Evolutionary conservation across 176 grass and related monocot genomes (phyloP).

Genomic region (Ampelocalamus luodianensis): DNA sequence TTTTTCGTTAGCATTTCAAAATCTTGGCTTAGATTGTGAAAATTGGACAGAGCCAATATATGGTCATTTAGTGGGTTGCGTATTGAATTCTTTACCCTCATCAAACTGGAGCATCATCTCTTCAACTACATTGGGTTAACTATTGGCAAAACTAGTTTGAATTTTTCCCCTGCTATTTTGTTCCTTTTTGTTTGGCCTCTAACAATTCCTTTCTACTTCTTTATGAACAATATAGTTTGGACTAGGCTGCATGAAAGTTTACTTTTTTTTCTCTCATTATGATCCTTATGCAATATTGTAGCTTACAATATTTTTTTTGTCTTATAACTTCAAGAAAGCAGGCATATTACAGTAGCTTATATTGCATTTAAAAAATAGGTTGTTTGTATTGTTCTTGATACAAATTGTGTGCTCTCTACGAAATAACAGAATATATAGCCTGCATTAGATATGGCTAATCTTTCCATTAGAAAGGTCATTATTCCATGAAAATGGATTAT

Average conservation of each 20-base stretch:
- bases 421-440: too few relatives aligned
- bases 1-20: slow-evolving; percentile 74
- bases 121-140: slow-evolving; percentile 20
- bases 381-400: too few relatives aligned
- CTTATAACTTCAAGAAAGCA: too few relatives aligned
- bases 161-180: background rate
- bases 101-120: background rate
- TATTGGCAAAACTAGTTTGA: slow-evolving; percentile 24
- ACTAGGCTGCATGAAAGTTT: background rate
- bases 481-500: too few relatives aligned
- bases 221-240: slow-evolving; percentile 10
- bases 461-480: too few relatives aligned
- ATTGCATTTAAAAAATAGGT: too few relatives aligned
- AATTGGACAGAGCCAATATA: slow-evolving; percentile 97
- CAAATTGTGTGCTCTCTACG: too few relatives aligned
- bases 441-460: too few relatives aligned
- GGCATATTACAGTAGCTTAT: too few relatives aligned
- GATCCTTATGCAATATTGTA: too few relatives aligned
- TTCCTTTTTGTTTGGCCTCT: background rate
- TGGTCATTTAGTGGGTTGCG: slow-evolving; percentile 73
- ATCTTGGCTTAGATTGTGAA: slow-evolving; percentile 89
- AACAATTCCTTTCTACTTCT: background rate
- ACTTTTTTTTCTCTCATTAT: slow-evolving; percentile 20
- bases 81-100: slow-evolving; percentile 32
- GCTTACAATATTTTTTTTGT: too few relatives aligned